Conservation (phyloP, 1,139 yeast species). For the Torulaspora pretoriensis region DNA sequence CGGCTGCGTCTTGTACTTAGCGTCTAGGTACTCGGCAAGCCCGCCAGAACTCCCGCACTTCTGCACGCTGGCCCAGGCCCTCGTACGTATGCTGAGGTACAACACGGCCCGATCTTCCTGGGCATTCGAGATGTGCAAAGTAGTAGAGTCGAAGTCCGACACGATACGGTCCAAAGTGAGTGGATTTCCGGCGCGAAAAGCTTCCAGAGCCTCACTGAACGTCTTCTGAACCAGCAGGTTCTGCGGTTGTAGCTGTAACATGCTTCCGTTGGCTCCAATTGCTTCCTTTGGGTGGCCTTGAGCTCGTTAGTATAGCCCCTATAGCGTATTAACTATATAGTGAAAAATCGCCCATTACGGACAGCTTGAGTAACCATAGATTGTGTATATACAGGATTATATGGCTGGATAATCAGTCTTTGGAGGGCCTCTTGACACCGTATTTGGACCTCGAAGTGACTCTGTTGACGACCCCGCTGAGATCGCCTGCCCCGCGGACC, state of each 20-base stretch:
- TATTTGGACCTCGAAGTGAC: conserved; percentile 85
- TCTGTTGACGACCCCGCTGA: conserved; percentile 93
- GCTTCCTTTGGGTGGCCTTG: neutral
- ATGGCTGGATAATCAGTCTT: conserved; percentile 31
- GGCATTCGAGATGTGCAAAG: conserved; percentile 85
- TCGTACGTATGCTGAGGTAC: conserved; percentile 42
- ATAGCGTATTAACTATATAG: neutral
- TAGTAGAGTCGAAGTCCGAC: conserved; percentile 93
- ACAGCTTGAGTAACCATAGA: neutral
- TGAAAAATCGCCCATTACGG: conserved; percentile 6
- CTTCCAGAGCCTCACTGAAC: conserved; percentile 40
- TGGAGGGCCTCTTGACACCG: conserved; percentile 84
- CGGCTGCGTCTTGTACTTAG: conserved; percentile 19
- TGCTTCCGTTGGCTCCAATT: conserved; percentile 16
- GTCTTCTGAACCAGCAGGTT: conserved; percentile 47
- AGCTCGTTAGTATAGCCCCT: conserved; percentile 2
- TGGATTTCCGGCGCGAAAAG: conserved; percentile 39
- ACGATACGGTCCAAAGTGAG: conserved; percentile 81
- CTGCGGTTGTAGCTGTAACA: conserved; percentile 47
- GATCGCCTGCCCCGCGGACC: conserved; percentile 89
- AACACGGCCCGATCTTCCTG: conserved; percentile 24
- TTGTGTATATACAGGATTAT: conserved; percentile 4
- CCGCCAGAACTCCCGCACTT: conserved; percentile 22
- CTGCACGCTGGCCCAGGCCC: conserved; percentile 40
- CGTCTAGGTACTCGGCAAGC: conserved; percentile 23